Evolutionary conservation across 441 rosid species (phyloP).

Genomic region (Populus hybrid): DNA sequence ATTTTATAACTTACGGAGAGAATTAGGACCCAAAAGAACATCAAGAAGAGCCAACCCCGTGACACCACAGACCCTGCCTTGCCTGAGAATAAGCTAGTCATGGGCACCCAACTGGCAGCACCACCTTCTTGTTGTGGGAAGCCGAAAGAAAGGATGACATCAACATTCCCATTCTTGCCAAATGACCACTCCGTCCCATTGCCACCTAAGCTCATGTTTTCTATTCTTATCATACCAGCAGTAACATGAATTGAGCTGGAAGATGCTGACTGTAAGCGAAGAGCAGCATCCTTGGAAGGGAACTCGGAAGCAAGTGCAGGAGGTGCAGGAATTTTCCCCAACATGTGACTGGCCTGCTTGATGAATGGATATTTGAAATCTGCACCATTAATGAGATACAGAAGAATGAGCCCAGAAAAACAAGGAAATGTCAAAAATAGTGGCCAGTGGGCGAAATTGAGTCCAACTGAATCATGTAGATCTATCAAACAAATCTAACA

Average conservation of each 20-base stretch:
- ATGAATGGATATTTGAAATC: slow-evolving; percentile 63
- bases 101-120: slow-evolving; percentile 19
- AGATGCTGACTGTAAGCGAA: slow-evolving; percentile 56
- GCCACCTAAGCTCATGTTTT: slow-evolving; percentile 36
- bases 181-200: slow-evolving; percentile 54
- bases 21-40: slow-evolving; percentile 66
- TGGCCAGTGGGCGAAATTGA: not conserved
- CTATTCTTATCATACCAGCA: slow-evolving; percentile 90
- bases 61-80: slow-evolving; percentile 47
- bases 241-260: slow-evolving; percentile 80
- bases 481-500: not conserved
- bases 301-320: slow-evolving; percentile 82
- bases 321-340: slow-evolving; percentile 72
- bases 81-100: slow-evolving; percentile 22
- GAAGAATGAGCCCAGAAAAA: slow-evolving; percentile 5
- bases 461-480: not conserved
- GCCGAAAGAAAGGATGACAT: slow-evolving; percentile 44
- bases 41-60: slow-evolving; percentile 48
- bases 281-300: slow-evolving; percentile 66
- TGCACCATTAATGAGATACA: slow-evolving; percentile 25
- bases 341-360: slow-evolving; percentile 69
- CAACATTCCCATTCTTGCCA: slow-evolving; percentile 64
- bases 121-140: slow-evolving; percentile 28
- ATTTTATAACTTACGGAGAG: slow-evolving; percentile 65
- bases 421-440: not conserved